Conservation (phyloP, 371 early-diverging fungal genomes). For the Apophysomyces ossiformis region DNA sequence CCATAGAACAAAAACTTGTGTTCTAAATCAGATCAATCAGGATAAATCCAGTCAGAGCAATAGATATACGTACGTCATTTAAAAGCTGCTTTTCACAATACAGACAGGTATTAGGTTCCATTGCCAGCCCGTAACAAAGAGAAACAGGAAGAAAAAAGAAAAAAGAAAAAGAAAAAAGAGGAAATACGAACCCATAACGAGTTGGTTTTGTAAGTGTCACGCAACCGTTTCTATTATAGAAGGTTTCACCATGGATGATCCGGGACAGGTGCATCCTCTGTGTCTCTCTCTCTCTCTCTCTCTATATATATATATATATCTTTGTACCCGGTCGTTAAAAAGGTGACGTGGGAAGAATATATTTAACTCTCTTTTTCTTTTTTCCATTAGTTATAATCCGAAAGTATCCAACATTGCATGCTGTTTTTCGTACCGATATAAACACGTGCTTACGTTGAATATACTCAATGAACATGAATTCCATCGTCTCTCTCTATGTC, state of each 20-base stretch:
- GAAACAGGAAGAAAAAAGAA: slow-evolving; percentile 12
- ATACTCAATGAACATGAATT: neutral
- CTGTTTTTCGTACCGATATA: neutral
- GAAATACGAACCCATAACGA: neutral
- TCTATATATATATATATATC: neutral
- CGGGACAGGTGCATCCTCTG: neutral
- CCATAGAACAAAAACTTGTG: slow-evolving; percentile 24
- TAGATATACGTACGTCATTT: slow-evolving; percentile 22
- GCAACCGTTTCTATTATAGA: neutral
- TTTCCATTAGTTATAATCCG: neutral
- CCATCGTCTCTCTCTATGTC: neutral
- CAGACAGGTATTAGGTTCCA: slow-evolving; percentile 33
- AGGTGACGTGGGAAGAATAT: neutral
- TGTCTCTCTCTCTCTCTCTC: too few relatives aligned
- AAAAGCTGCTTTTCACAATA: slow-evolving; percentile 32
- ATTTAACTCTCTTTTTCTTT: neutral
- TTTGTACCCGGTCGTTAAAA: neutral
- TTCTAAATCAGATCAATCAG: slow-evolving; percentile 14
- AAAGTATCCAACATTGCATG: slow-evolving; percentile 6
- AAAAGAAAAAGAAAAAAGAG: neutral
- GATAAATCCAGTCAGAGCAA: neutral
- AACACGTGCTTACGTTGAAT: neutral
- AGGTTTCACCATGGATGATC: slow-evolving; percentile 5
- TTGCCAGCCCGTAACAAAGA: slow-evolving; percentile 9
- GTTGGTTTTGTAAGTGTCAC: neutral